phyloP scores from a whole-genome alignment of 2,329 filamentous ascomycete species.

The Colletotrichum australisinense region DNA sequence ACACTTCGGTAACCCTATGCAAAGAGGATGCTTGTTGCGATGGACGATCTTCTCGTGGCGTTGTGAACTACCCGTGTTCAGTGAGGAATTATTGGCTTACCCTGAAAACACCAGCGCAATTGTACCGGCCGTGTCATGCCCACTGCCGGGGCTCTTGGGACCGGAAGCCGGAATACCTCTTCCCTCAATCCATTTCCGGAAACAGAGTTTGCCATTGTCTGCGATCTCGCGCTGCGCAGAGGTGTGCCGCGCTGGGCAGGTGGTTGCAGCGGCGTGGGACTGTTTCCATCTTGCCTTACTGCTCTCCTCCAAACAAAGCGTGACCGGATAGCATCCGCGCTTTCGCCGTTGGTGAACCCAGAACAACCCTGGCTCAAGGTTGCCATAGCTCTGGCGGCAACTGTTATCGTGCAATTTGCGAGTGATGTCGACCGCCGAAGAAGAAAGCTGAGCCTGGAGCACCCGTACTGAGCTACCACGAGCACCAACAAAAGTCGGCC shows the following conservation, averaged over 20 bases:
- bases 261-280: background rate
- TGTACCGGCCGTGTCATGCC: background rate
- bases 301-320: background rate
- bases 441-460: slow-evolving; percentile 20
- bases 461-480: background rate
- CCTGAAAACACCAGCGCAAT: background rate
- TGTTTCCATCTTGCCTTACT: background rate
- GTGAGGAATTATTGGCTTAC: background rate
- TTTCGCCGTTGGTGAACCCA: slow-evolving; percentile 5
- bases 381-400: slow-evolving; percentile 19
- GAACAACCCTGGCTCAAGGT: slow-evolving; percentile 10
- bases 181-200: background rate
- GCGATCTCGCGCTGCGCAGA: background rate
- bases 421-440: slow-evolving; percentile 18
- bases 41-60: background rate
- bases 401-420: slow-evolving; percentile 18
- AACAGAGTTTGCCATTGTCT: slow-evolving; percentile 4
- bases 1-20: background rate
- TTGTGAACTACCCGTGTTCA: background rate
- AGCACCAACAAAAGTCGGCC: slow-evolving; percentile 21
- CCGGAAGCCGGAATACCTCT: background rate
- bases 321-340: slow-evolving; percentile 31
- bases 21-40: background rate
- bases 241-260: background rate
- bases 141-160: background rate